Conservation (phyloP, 306 rosid genomes). For the Abrus pulchellus region DNA sequence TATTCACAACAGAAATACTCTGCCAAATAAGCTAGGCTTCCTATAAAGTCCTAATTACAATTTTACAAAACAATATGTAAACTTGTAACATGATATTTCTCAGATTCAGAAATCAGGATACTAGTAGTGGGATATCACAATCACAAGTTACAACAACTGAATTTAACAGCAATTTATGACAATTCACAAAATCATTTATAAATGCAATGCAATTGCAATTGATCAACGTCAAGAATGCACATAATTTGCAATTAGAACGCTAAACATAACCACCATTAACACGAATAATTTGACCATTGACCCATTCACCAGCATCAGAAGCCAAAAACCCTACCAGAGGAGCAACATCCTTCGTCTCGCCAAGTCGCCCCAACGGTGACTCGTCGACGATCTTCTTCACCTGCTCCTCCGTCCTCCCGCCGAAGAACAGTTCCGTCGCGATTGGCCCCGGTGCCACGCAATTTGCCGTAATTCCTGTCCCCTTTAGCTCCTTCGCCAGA, state of each 20-base stretch:
- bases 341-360: slow-evolving; percentile 58
- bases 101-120: background rate
- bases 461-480: slow-evolving; percentile 57
- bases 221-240: no score
- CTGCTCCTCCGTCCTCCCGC: slow-evolving; percentile 50
- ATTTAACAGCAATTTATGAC: background rate
- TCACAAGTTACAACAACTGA: slow-evolving; percentile 19
- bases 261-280: slow-evolving; percentile 64
- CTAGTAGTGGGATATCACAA: background rate
- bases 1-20: no score
- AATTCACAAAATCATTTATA: background rate
- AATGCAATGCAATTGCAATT: background rate
- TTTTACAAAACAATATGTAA: background rate
- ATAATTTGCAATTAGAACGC: no score
- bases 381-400: slow-evolving; percentile 41
- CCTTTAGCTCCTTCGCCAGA: slow-evolving; percentile 62
- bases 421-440: slow-evolving; percentile 48
- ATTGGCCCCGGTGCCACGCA: slow-evolving; percentile 63
- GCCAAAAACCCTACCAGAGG: slow-evolving; percentile 67
- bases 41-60: background rate
- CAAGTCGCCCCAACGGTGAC: slow-evolving; percentile 55
- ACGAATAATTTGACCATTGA: slow-evolving; percentile 68
- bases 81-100: background rate
- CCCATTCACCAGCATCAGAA: slow-evolving; percentile 59
- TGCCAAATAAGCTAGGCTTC: background rate